These are phyloP conservation scores for Lactarius hengduanensis DNA, from an alignment of 768 basidiomycete species.

Conservation along the genomic window DNA sequence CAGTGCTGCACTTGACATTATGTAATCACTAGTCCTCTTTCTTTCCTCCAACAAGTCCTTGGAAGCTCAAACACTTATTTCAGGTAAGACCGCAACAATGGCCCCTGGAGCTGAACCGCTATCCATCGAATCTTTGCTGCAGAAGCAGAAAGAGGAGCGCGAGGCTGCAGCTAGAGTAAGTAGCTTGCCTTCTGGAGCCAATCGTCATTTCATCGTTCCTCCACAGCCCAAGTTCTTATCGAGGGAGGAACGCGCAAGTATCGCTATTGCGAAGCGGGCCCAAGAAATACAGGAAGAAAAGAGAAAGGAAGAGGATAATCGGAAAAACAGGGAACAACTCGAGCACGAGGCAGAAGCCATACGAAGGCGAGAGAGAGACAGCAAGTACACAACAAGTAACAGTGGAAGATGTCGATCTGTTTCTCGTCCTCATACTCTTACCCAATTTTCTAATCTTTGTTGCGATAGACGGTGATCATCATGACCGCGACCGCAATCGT, in stretches of 20 bases:
- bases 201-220: conserved; percentile 15
- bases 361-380: conserved; percentile 48
- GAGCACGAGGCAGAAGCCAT: conserved; percentile 75
- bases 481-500: conserved; percentile 34
- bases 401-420: conserved; percentile 43
- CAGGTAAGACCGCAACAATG: conserved; percentile 39
- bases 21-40: not conserved
- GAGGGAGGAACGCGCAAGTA: conserved; percentile 85
- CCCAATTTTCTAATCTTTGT: conserved; percentile 16
- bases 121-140: conserved; percentile 83
- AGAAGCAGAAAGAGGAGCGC: conserved; percentile 85
- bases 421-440: conserved; percentile 16
- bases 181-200: not conserved
- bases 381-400: conserved; percentile 40
- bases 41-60: not conserved
- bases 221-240: conserved; percentile 88
- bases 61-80: too few relatives aligned
- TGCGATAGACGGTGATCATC: conserved; percentile 41
- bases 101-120: conserved; percentile 61
- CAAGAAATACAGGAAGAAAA: conserved; percentile 77
- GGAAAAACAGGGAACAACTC: conserved; percentile 62
- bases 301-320: conserved; percentile 59
- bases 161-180: conserved; percentile 86
- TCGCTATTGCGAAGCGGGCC: conserved; percentile 85
- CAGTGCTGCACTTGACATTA: not conserved